Evolutionary conservation across 73 alveolate genomes (phyloP), one percentile per base, ranked within the genome.

Genomic region (Breviolum minutum): DNA sequence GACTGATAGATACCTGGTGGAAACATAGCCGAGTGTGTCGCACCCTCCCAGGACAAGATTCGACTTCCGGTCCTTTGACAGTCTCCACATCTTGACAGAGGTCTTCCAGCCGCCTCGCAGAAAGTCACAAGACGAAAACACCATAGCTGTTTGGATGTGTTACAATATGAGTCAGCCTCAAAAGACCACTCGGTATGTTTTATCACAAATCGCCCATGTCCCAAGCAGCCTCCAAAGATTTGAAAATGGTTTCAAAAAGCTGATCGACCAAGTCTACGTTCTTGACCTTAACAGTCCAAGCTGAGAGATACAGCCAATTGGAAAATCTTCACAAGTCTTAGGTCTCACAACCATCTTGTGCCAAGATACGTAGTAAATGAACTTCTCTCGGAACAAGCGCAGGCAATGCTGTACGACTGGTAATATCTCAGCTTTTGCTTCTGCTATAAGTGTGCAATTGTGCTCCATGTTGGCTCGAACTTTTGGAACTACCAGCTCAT

Each of bases 381-480:
- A 99, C 96, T 99, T 99, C 90, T 99, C 99, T 64, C 99, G 99
- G 99, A 99, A 99, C 84, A 99, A 99, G 73, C 99, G 99, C 85
- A 99, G 97, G 63, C 99, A 99, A 81, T 99, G 99, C 82, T 99
- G 99, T 14, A 99, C 99, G 62, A 99, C 99, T 26, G 98, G 99
- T 61, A 99, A 96, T 77, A 99, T 99, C 19, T 99, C 99, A 89
- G 99, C 99, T 95, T 99, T 99, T 14, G 99, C 99, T 99, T 99
- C 99, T 90, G 99, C 99, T 30, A 99, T 99, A 99, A 98, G 99
- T 87, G 99, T 99, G 99, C 99, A 99, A 89, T 99, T 91, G 90
- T 99, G 98, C 99, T 99, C 99, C 86, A 99, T 99, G 96, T 99
- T 99, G 7, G 99, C 99, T 69, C 99, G 99, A 76, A 99, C 99